Evolutionary conservation across 257 asterid species (phyloP).

Genomic region (Rhazya stricta): DNA sequence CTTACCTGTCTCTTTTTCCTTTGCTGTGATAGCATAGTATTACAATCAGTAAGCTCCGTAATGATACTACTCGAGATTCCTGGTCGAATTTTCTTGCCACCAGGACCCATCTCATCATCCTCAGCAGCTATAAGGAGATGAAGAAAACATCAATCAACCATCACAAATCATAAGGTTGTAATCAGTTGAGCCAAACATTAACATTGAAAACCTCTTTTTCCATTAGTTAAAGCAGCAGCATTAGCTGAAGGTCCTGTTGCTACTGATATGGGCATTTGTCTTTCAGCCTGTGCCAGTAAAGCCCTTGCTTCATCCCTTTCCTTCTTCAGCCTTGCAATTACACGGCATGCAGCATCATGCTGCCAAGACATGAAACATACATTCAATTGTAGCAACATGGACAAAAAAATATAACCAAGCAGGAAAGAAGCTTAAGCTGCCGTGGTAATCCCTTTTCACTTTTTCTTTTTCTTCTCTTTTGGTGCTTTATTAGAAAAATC

Average conservation of each 20-base stretch:
- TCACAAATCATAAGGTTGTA: constrained; percentile 6
- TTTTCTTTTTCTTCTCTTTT: not conserved
- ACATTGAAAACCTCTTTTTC: constrained; percentile 73
- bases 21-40: constrained; percentile 77
- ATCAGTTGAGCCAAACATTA: not conserved
- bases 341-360: constrained; percentile 99
- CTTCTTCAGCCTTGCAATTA: constrained; percentile 93
- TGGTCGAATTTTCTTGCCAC: constrained; percentile 68
- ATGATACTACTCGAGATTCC: constrained; percentile 75
- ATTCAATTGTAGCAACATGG: not conserved
- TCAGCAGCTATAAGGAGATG: constrained; percentile 56
- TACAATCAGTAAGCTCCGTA: constrained; percentile 83
- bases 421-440: not conserved
- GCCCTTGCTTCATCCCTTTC: constrained; percentile 96
- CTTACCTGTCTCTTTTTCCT: constrained; percentile 89
- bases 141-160: constrained; percentile 19
- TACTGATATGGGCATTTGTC: constrained; percentile 65
- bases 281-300: constrained; percentile 75
- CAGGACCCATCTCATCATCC: constrained; percentile 66
- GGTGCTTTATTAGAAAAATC: not conserved
- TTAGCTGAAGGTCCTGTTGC: constrained; percentile 35
- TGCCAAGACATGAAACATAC: constrained; percentile 29
- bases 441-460: not conserved
- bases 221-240: constrained; percentile 65
- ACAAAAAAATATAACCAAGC: not conserved